Conservation (phyloP, 2,329 filamentous ascomycete genomes). For the Colletotrichum chlorophyti region DNA sequence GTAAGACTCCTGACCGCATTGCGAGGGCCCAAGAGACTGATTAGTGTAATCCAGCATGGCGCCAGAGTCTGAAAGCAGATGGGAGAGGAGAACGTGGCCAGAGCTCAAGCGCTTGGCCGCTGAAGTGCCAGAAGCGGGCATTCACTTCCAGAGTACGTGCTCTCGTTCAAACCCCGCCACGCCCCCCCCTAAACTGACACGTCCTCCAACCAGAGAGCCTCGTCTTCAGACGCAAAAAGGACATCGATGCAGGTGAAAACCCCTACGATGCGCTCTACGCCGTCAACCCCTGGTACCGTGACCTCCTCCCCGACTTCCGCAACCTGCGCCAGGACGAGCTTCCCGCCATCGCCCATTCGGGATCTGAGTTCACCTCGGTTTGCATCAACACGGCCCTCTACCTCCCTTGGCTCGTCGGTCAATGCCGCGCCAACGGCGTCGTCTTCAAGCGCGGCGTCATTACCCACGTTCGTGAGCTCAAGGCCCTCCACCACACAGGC, state of each 20-base stretch:
- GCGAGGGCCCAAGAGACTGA: conserved; percentile 3
- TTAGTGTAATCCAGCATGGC: conserved; percentile 39
- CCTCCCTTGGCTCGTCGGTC: conserved; percentile 72
- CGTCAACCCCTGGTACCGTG: conserved; percentile 76
- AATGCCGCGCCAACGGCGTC: conserved; percentile 68
- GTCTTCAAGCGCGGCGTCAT: conserved; percentile 58
- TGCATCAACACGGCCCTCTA: conserved; percentile 80
- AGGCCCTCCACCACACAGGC: conserved; percentile 63
- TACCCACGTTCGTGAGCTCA: conserved; percentile 67
- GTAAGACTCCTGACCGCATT: conserved; percentile 44
- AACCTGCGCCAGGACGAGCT: conserved; percentile 65
- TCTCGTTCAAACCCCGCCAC: conserved; percentile 25
- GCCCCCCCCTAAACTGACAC: conserved; percentile 48
- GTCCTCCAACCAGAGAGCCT: conserved; percentile 41
- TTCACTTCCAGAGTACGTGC: conserved; percentile 70
- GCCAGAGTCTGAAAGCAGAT: conserved; percentile 44
- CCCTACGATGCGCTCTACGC: conserved; percentile 72
- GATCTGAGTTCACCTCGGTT: conserved; percentile 68
- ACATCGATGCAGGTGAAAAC: conserved; percentile 61
- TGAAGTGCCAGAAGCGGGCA: conserved; percentile 73
- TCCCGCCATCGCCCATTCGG: conserved; percentile 62
- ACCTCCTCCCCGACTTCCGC: conserved; percentile 74
- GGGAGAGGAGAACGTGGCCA: conserved; percentile 66
- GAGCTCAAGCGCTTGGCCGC: conserved; percentile 60
- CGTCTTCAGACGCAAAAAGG: conserved; percentile 62